Base-by-base conservation (phyloP, 371 early-diverging fungal genomes). In the Lichtheimia hyalospora region DNA sequence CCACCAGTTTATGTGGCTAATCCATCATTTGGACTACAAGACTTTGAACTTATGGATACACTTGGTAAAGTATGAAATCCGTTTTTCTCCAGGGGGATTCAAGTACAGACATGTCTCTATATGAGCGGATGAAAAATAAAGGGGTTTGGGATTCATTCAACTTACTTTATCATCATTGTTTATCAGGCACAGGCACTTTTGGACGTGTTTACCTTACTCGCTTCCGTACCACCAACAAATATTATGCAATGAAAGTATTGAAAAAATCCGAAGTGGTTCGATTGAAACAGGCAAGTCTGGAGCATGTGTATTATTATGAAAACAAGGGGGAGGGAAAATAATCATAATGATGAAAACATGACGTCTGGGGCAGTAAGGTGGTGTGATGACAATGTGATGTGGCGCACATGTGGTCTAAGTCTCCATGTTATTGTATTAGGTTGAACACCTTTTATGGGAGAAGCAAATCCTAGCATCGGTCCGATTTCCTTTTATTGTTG, bases 191-290 rank as follows among this genome's bases (percentile, higher is more conserved):
- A 8, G 96, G 97, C 23, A 94, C 96, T 21, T 96, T 96, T 80
- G 96, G 96, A 12, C 81, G 96, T 42, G 98, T 97, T 21, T 93
- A 92, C 69, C 81, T 97, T 42, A 80, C 91, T 41, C 84, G 85
- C 66, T 88, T 82, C 59, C 76, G 73, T 61, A 61, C 72, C 6
- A 81, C 80, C 16, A 81, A 81, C 60, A 84, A 87, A 62, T 96
- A 81, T 79, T 95, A 90, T 80, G 96, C 98, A 14, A 91, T 96
- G 93, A 97, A 97, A 73, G 93, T 94, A 42, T 70, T 97, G 60
- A 92, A 92, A 65, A 97, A 97, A 70, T 81, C 87, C 20, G 94
- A 94, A 66, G 92, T 97, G 3, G 95, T 97, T 5, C 83, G 92
- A 53, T 81, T 94, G 57, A 93, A 95, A 79, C 98, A 97, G 65